Conservation (phyloP, 148 eudicot genomes). For the Chenopodium quinoa region DNA sequence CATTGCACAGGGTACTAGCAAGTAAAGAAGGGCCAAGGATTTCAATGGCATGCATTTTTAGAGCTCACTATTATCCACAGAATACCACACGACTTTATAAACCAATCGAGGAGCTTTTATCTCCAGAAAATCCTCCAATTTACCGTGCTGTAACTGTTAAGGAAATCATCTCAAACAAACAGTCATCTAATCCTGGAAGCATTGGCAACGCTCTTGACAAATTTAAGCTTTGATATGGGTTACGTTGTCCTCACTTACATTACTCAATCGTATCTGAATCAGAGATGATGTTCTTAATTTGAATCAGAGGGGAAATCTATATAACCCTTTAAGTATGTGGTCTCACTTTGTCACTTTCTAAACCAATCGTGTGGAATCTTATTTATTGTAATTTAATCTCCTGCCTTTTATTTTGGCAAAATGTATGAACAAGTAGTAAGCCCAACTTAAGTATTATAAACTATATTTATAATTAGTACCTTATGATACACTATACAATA, state of each 20-base stretch:
- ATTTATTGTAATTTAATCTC: no score
- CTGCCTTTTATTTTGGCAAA: no score
- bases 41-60: conserved; percentile 23
- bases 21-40: conserved; percentile 23
- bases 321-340: no score
- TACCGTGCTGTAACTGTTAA: conserved; percentile 16
- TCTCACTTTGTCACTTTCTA: no score
- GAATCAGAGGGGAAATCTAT: no score
- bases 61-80: conserved; percentile 10
- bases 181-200: not conserved
- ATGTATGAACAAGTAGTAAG: no score
- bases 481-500: no score
- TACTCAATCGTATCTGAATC: not conserved
- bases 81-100: conserved; percentile 9
- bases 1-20: conserved; percentile 16
- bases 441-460: no score
- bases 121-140: not conserved
- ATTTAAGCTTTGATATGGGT: conserved; percentile 14
- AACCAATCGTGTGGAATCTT: no score
- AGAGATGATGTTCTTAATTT: no score
- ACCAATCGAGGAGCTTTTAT: conserved; percentile 19
- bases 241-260: not conserved
- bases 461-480: no score
- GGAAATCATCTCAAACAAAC: conserved; percentile 16
- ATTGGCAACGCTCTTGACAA: conserved; percentile 19